Conservation (phyloP, 345 rosid species). For the Citropsis articulata region DNA sequence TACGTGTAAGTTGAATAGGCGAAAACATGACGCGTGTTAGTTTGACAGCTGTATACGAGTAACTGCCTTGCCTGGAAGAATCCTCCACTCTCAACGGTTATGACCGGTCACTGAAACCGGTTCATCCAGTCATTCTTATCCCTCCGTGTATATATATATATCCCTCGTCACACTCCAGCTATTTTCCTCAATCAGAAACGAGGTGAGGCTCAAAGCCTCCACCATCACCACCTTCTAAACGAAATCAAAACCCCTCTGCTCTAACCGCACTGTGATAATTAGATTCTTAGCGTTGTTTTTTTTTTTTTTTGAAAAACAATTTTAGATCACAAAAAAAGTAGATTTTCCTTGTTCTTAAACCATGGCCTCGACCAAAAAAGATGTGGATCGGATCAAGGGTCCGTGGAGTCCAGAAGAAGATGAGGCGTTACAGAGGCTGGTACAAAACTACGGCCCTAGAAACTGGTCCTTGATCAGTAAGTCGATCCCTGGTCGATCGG, state of each 20-base stretch:
- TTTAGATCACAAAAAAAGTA: too few relatives aligned
- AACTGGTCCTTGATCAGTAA: conserved; percentile 83
- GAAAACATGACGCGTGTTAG: conserved; percentile 46
- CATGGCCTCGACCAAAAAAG: conserved; percentile 45
- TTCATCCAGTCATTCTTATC: conserved; percentile 50
- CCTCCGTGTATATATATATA: conserved; percentile 19
- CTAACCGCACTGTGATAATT: too few relatives aligned
- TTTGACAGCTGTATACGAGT: conserved; percentile 62
- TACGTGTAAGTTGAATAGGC: conserved; percentile 42
- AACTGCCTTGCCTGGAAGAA: conserved; percentile 68
- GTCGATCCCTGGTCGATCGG: conserved; percentile 81
- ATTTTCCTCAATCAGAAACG: conserved; percentile 7
- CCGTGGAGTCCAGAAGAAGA: conserved; percentile 91
- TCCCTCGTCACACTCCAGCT: neutral
- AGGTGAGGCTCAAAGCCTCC: conserved; percentile 45
- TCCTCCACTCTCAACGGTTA: conserved; percentile 37
- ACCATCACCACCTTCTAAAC: neutral
- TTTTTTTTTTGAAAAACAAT: too few relatives aligned
- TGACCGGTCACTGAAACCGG: conserved; percentile 55
- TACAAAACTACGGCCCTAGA: conserved; percentile 60
- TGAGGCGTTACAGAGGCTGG: conserved; percentile 57
- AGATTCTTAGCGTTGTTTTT: too few relatives aligned
- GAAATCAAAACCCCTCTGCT: too few relatives aligned
- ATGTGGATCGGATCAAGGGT: conserved; percentile 75
- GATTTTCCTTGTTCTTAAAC: neutral